Conservation (phyloP, 805 yeast species). For the Yamadazyma insecticola region DNA sequence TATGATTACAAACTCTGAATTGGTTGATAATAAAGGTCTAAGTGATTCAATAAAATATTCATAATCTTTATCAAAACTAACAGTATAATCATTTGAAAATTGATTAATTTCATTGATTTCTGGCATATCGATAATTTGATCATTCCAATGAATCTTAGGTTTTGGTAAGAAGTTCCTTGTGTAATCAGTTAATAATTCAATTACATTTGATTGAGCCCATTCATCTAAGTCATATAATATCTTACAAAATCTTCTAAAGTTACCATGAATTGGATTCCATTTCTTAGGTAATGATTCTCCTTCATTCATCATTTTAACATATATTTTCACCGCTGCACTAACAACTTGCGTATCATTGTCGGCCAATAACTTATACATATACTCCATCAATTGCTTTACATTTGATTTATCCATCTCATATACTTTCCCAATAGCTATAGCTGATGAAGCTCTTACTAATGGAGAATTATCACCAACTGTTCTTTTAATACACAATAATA, state of each 20-base stretch:
- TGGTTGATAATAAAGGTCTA: constrained; percentile 42
- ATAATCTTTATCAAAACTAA: constrained; percentile 52
- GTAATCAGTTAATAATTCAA: constrained; percentile 67
- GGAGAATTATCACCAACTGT: constrained; percentile 69
- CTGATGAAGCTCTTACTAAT: constrained; percentile 73
- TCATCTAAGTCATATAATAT: constrained; percentile 55
- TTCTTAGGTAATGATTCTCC: constrained; percentile 24
- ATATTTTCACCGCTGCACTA: constrained; percentile 60
- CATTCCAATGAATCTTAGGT: constrained; percentile 39
- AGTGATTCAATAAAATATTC: constrained; percentile 48
- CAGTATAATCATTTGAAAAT: constrained; percentile 29
- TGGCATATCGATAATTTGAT: constrained; percentile 37
- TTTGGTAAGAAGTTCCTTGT: constrained; percentile 54
- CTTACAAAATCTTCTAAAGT: constrained; percentile 54
- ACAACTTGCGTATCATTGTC: constrained; percentile 68
- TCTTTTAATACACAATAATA: constrained; percentile 67
- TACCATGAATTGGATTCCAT: constrained; percentile 67
- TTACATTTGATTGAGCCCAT: constrained; percentile 58
- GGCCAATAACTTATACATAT: constrained; percentile 50
- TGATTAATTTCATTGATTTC: constrained; percentile 25
- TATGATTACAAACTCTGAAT: constrained; percentile 57
- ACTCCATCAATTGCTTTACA: constrained; percentile 44
- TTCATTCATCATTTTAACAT: constrained; percentile 45
- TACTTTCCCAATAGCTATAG: constrained; percentile 66
- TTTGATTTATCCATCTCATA: constrained; percentile 37